Conservation (phyloP, 1,139 yeast species). For the Lodderomyces metapsilosis region DNA sequence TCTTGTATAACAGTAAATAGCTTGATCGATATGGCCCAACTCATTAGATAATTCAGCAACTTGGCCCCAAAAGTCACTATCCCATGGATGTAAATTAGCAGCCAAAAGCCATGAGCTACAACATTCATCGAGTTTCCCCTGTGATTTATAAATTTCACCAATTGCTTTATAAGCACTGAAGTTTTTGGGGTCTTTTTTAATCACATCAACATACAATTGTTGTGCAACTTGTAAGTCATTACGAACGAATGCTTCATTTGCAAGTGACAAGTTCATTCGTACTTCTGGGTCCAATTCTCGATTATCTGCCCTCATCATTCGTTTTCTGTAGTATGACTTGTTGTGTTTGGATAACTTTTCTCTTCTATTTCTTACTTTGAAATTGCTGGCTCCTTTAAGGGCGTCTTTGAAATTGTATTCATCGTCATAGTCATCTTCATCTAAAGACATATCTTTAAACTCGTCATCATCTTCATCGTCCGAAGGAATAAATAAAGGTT, state of each 20-base stretch:
- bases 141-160: slow-evolving; percentile 77
- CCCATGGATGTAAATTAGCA: slow-evolving; percentile 77
- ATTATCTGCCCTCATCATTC: slow-evolving; percentile 36
- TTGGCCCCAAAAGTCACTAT: slow-evolving; percentile 77
- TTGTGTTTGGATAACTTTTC: slow-evolving; percentile 30
- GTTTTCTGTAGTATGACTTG: slow-evolving; percentile 30
- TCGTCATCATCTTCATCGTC: slow-evolving; percentile 14
- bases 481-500: slow-evolving; percentile 8
- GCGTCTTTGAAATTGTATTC: slow-evolving; percentile 57
- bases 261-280: slow-evolving; percentile 60
- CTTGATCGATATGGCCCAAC: slow-evolving; percentile 74
- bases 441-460: slow-evolving; percentile 4
- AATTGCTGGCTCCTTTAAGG: slow-evolving; percentile 60
- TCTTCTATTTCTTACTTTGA: slow-evolving; percentile 47
- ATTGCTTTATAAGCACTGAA: slow-evolving; percentile 81
- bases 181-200: slow-evolving; percentile 72
- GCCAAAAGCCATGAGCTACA: slow-evolving; percentile 83
- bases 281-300: slow-evolving; percentile 71
- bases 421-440: slow-evolving; percentile 41
- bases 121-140: slow-evolving; percentile 67
- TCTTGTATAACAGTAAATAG: slow-evolving; percentile 75
- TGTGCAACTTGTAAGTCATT: slow-evolving; percentile 67
- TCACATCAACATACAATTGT: slow-evolving; percentile 66
- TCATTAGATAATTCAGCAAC: slow-evolving; percentile 77
- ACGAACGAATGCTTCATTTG: slow-evolving; percentile 76